Percentiles rank a stretch among this genome's conserved stretches.
Conservation (phyloP, 371 early-diverging fungal genomes). For the Mortierella sp. region DNA sequence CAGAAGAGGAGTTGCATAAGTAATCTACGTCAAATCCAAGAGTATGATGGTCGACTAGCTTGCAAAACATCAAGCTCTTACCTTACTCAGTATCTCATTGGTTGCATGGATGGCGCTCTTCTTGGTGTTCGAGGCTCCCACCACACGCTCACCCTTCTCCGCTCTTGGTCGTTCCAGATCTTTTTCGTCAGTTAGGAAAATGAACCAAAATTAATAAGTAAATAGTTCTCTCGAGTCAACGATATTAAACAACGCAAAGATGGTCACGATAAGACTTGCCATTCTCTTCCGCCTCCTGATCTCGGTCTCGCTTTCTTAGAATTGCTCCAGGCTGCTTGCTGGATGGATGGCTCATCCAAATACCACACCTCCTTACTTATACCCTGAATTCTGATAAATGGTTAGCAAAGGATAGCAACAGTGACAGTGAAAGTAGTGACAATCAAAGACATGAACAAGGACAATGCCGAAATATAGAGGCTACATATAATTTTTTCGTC, state of each 20-base stretch:
- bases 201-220: conserved; percentile 9
- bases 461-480: too few relatives aligned
- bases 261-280: conserved; percentile 13
- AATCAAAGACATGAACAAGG: background rate
- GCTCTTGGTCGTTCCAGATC: conserved; percentile 8
- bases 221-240: background rate
- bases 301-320: conserved; percentile 17
- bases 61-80: conserved; percentile 16
- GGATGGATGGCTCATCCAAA: conserved; percentile 5
- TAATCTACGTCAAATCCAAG: conserved; percentile 9
- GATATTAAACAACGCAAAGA: conserved; percentile 8
- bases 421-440: background rate
- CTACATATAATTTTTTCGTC: too few relatives aligned
- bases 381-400: background rate
- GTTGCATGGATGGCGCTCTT: conserved; percentile 4
- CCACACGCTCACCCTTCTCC: background rate
- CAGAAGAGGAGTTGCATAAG: conserved; percentile 4
- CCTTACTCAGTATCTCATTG: background rate
- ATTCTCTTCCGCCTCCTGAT: conserved; percentile 16
- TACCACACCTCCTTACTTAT: background rate
- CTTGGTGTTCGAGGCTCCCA: conserved; percentile 1
- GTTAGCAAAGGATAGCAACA: background rate
- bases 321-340: conserved; percentile 10
- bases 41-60: background rate
- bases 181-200: background rate